A percentile compares a stretch with the other conserved stretches of the same genome.
Conservation (phyloP, 495 filamentous ascomycete genomes). For the Halenospora varia region DNA sequence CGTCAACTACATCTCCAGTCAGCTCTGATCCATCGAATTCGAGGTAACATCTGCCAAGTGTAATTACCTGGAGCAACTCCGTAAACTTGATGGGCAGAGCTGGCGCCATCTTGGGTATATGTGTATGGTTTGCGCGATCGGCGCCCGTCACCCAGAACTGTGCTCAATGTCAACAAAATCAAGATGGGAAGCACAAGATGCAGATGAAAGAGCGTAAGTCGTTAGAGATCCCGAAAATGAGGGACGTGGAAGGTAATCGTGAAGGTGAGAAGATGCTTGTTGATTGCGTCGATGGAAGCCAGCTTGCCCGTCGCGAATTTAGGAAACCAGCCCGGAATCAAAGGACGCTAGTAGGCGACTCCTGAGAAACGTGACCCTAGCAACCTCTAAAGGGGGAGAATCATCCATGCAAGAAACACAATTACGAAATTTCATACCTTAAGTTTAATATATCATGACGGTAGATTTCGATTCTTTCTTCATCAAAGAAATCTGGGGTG, state of each 20-base stretch:
- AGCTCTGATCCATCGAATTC: conserved; percentile 10
- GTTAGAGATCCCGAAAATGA: conserved; percentile 12
- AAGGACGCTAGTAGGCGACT: background rate
- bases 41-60: background rate
- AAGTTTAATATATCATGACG: too few relatives aligned
- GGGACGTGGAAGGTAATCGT: conserved; percentile 13
- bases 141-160: conserved; percentile 14
- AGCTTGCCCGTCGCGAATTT: background rate
- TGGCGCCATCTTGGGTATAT: conserved; percentile 59
- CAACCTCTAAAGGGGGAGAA: background rate
- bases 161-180: conserved; percentile 19
- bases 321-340: background rate
- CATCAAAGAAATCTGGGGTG: too few relatives aligned
- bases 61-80: conserved; percentile 81
- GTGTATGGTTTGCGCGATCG: conserved; percentile 14
- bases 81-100: conserved; percentile 88
- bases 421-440: too few relatives aligned
- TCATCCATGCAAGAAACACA: background rate
- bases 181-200: conserved; percentile 1
- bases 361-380: background rate
- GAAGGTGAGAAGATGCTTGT: background rate
- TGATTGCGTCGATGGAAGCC: conserved; percentile 18
- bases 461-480: too few relatives aligned
- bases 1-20: conserved; percentile 53
- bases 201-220: conserved; percentile 13